phyloP scores from a whole-genome alignment of 2,329 filamentous ascomycete species.

The Penicillium sp. region DNA sequence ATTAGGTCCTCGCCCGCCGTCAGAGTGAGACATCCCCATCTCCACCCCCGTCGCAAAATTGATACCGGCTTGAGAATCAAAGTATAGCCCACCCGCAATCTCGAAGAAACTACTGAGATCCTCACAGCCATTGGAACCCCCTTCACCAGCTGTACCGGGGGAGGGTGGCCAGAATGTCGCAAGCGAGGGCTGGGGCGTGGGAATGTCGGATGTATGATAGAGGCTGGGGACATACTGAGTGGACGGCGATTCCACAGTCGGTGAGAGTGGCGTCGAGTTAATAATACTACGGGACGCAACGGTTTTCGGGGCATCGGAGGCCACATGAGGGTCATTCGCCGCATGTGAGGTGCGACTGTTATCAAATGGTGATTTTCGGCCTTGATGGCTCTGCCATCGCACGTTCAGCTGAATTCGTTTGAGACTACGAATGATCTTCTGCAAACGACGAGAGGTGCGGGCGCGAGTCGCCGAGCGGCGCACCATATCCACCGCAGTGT shows the following conservation, averaged over 20 bases:
- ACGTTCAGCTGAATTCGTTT: slow-evolving; percentile 59
- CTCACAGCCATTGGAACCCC: slow-evolving; percentile 34
- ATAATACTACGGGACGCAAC: not conserved
- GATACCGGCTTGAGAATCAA: slow-evolving; percentile 18
- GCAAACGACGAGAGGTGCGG: slow-evolving; percentile 56
- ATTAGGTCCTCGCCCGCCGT: slow-evolving; percentile 5
- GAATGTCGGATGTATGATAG: slow-evolving; percentile 6
- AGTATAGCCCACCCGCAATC: slow-evolving; percentile 52
- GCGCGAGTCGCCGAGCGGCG: slow-evolving; percentile 57
- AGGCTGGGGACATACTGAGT: slow-evolving; percentile 2
- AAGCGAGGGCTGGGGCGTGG: slow-evolving; percentile 16
- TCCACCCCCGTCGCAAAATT: slow-evolving; percentile 9
- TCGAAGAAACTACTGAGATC: slow-evolving; percentile 62
- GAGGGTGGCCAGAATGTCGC: slow-evolving; percentile 20
- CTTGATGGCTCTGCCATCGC: slow-evolving; percentile 7
- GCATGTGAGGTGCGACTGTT: not conserved
- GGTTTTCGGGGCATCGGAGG: not conserved
- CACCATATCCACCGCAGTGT: slow-evolving; percentile 61
- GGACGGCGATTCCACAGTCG: slow-evolving; percentile 1
- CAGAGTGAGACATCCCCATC: slow-evolving; percentile 9
- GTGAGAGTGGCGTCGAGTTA: slow-evolving; percentile 2
- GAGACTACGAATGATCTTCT: slow-evolving; percentile 58
- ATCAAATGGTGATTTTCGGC: not conserved
- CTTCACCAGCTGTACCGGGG: slow-evolving; percentile 5
- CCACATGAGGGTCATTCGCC: not conserved